Conservation (phyloP, 371 early-diverging fungal genomes). For the Blyttiomyces sp. region DNA sequence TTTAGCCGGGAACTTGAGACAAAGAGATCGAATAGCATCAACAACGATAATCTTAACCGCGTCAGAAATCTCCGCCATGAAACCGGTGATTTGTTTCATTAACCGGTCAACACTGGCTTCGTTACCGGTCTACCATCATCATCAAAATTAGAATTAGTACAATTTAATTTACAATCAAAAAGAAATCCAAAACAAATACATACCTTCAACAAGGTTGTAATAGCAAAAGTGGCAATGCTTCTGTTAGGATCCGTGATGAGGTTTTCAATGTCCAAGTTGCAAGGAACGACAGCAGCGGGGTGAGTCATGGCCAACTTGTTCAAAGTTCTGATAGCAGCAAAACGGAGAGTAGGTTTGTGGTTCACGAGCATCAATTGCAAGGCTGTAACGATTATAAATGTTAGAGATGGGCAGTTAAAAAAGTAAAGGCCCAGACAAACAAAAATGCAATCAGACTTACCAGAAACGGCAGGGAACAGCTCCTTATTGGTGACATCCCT, state of each 20-base stretch:
- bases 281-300: slow-evolving; percentile 85
- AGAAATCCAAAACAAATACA: not conserved
- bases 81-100: slow-evolving; percentile 96
- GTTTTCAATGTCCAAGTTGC: slow-evolving; percentile 97
- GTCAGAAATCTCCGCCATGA: slow-evolving; percentile 96
- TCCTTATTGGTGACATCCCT: slow-evolving; percentile 77
- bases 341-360: slow-evolving; percentile 87
- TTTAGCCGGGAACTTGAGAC: slow-evolving; percentile 95
- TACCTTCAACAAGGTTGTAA: slow-evolving; percentile 92
- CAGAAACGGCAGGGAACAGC: slow-evolving; percentile 86
- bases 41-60: slow-evolving; percentile 98
- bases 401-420: slow-evolving; percentile 1
- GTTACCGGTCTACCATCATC: slow-evolving; percentile 75
- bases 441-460: slow-evolving; percentile 34
- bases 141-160: not conserved
- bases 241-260: slow-evolving; percentile 94
- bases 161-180: not conserved
- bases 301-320: slow-evolving; percentile 85
- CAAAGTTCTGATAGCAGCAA: slow-evolving; percentile 94
- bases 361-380: slow-evolving; percentile 90
- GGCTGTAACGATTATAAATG: slow-evolving; percentile 40
- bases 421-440: not conserved
- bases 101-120: slow-evolving; percentile 95
- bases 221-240: slow-evolving; percentile 97
- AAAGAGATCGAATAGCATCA: slow-evolving; percentile 92